Percentiles rank a stretch among this genome's conserved stretches.
phyloP scores from a whole-genome alignment of 768 basidiomycete species.

The Thelephora ganbajun region DNA sequence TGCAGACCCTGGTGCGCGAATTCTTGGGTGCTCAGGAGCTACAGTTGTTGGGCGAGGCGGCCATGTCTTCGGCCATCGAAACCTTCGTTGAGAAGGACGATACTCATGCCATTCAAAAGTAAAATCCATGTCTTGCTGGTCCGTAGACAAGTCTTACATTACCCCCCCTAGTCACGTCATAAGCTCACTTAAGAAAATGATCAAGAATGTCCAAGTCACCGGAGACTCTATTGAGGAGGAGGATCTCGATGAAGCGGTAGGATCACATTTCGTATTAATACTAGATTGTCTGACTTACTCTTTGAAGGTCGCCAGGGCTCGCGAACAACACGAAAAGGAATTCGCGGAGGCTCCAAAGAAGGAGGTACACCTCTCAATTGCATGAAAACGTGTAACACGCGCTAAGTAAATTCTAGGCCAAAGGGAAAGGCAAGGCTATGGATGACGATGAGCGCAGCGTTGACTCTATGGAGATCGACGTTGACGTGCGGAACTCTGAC shows the following conservation, averaged over 20 bases:
- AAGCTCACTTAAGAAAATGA: slow-evolving; percentile 40
- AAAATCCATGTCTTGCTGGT: slow-evolving; percentile 17
- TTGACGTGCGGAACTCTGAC: slow-evolving; percentile 34
- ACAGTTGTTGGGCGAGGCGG: slow-evolving; percentile 78
- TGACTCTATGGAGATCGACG: slow-evolving; percentile 67
- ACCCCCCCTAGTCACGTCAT: slow-evolving; percentile 44
- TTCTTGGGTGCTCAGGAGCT: slow-evolving; percentile 88
- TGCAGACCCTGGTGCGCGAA: slow-evolving; percentile 82
- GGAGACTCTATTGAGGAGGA: slow-evolving; percentile 58
- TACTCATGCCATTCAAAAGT: slow-evolving; percentile 82
- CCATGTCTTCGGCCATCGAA: slow-evolving; percentile 90
- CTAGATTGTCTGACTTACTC: neutral
- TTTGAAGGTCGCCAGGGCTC: slow-evolving; percentile 50
- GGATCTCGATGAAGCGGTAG: slow-evolving; percentile 59
- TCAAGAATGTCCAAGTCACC: slow-evolving; percentile 54
- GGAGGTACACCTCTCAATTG: too few relatives aligned
- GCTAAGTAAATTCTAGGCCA: neutral
- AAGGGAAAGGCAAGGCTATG: slow-evolving; percentile 39
- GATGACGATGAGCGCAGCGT: slow-evolving; percentile 30
- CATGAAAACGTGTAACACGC: neutral
- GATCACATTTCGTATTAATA: slow-evolving; percentile 10
- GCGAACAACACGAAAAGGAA: slow-evolving; percentile 52
- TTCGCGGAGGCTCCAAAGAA: slow-evolving; percentile 32
- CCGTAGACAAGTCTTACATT: neutral
- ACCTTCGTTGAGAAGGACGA: slow-evolving; percentile 97